Percentiles rank a stretch among this genome's conserved stretches.
phyloP scores from a whole-genome alignment of 2,329 filamentous ascomycete species.

The Fusarium sp. region DNA sequence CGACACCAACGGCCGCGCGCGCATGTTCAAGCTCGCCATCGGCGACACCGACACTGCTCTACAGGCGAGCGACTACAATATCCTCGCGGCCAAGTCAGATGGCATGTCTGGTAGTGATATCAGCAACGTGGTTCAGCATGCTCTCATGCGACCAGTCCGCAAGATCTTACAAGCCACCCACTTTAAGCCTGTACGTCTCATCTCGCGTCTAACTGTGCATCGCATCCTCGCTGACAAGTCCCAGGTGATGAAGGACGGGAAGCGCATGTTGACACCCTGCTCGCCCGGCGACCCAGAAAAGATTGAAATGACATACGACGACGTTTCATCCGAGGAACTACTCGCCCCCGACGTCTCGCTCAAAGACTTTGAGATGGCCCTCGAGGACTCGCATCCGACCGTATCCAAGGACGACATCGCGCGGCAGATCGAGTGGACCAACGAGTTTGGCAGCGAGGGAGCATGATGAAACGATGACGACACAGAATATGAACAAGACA shows the following conservation, averaged over 20 bases:
- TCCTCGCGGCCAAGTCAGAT: conserved; percentile 83
- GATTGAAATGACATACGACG: conserved; percentile 93
- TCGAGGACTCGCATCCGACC: conserved; percentile 88
- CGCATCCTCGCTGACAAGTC: conserved; percentile 3
- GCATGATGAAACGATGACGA: conserved; percentile 53
- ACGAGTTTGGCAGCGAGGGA: conserved; percentile 95
- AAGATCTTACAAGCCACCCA: conserved; percentile 98
- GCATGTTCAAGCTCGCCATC: conserved; percentile 96
- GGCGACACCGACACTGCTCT: conserved; percentile 91
- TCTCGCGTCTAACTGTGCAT: accelerated
- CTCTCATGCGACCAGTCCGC: conserved; percentile 95
- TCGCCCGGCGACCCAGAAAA: conserved; percentile 89
- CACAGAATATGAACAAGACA: conserved; percentile 7
- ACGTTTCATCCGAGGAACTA: conserved; percentile 84
- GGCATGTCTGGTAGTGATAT: conserved; percentile 98
- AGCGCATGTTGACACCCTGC: conserved; percentile 83
- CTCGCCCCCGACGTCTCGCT: conserved; percentile 86
- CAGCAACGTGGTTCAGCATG: conserved; percentile 92
- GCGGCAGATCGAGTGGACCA: conserved; percentile 90
- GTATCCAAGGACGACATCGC: conserved; percentile 88
- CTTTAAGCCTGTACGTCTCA: conserved; percentile 82
- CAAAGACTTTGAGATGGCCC: conserved; percentile 93
- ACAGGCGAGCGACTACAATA: conserved; percentile 79
- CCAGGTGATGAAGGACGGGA: conserved; percentile 76
- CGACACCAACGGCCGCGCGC: conserved; percentile 85